Evolutionary conservation across 352 stramenopile species (phyloP).

Genomic region (Pythium rhizo-oryzae): DNA sequence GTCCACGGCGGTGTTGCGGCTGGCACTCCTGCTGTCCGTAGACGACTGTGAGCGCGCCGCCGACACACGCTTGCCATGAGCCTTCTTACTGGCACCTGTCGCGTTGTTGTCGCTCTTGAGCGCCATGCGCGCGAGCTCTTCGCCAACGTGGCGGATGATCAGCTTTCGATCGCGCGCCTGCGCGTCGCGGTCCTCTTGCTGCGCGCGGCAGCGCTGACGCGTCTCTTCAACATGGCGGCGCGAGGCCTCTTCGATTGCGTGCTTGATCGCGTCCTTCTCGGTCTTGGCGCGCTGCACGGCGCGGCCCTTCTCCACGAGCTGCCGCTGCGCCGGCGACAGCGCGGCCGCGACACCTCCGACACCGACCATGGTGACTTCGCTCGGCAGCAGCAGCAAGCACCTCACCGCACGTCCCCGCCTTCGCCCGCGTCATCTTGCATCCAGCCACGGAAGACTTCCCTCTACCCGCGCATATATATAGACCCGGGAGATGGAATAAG

Average conservation of each 20-base stretch:
- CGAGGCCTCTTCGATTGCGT: constrained; percentile 31
- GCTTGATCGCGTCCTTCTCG: constrained; percentile 45
- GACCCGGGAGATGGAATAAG: not conserved
- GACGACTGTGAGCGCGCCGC: not conserved
- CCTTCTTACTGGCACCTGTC: constrained; percentile 3
- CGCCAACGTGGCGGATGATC: constrained; percentile 65
- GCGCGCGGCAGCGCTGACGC: constrained; percentile 34
- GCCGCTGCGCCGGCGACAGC: constrained; percentile 57
- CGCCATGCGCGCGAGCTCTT: constrained; percentile 57
- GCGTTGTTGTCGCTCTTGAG: constrained; percentile 28
- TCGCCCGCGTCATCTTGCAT: not conserved
- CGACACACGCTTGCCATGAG: not conserved
- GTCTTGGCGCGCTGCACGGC: constrained; percentile 43
- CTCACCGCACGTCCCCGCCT: not conserved
- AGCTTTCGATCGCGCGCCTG: constrained; percentile 38
- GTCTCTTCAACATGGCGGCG: constrained; percentile 38
- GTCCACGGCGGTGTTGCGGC: not conserved
- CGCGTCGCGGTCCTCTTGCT: constrained; percentile 17
- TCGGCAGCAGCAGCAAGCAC: not conserved
- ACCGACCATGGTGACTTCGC: constrained; percentile 7
- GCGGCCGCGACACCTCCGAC: constrained; percentile 22
- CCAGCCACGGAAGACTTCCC: not conserved
- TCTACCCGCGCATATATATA: constrained; percentile 5
- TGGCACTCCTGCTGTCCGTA: not conserved
- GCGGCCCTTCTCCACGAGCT: constrained; percentile 54